Conservation (phyloP, 2,329 filamentous ascomycete genomes). For the Penicillium janthinellum region DNA sequence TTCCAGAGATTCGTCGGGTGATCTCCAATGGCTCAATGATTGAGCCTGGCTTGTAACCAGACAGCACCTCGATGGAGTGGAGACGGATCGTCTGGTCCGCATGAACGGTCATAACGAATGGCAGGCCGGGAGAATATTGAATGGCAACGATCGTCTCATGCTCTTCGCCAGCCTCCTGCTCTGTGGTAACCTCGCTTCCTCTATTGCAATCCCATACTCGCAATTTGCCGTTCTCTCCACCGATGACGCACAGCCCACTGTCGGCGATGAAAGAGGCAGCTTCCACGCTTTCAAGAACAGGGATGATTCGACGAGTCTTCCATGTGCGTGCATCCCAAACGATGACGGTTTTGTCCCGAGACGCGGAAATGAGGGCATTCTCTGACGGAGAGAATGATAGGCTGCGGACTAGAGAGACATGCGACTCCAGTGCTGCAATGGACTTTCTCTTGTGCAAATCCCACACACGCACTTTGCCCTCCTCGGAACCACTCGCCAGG, state of each 20-base stretch:
- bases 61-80: slow-evolving; percentile 57
- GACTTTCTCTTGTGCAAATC: slow-evolving; percentile 82
- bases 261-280: slow-evolving; percentile 75
- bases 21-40: slow-evolving; percentile 61
- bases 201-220: slow-evolving; percentile 80
- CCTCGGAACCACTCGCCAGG: slow-evolving; percentile 88
- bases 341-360: slow-evolving; percentile 90
- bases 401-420: slow-evolving; percentile 90
- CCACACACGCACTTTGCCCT: slow-evolving; percentile 90
- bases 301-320: slow-evolving; percentile 78
- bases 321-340: slow-evolving; percentile 87
- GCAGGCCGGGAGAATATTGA: slow-evolving; percentile 64
- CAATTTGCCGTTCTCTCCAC: slow-evolving; percentile 78
- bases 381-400: slow-evolving; percentile 77
- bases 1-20: slow-evolving; percentile 84
- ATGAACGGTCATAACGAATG: slow-evolving; percentile 78
- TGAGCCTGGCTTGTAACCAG: slow-evolving; percentile 41
- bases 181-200: slow-evolving; percentile 76
- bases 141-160: slow-evolving; percentile 71
- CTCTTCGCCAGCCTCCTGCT: slow-evolving; percentile 64
- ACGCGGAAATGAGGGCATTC: slow-evolving; percentile 76
- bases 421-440: slow-evolving; percentile 79
- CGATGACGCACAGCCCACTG: slow-evolving; percentile 76
- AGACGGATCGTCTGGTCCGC: slow-evolving; percentile 85
- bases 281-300: slow-evolving; percentile 83